Conservation (phyloP, 2,329 filamentous ascomycete species). For the Colletotrichum sp. region DNA sequence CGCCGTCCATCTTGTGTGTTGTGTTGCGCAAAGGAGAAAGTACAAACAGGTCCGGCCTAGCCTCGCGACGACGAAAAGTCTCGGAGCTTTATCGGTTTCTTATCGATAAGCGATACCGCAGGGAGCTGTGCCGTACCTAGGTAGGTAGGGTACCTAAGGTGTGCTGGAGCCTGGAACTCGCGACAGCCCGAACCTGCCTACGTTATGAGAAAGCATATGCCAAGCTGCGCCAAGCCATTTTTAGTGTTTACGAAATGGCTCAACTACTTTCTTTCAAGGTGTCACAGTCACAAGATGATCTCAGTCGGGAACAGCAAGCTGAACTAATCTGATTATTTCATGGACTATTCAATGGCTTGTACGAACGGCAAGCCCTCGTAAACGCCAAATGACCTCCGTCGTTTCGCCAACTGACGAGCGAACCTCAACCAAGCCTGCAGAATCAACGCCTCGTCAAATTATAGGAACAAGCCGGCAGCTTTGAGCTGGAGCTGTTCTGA, state of each 20-base stretch:
- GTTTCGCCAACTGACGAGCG: slow-evolving; percentile 10
- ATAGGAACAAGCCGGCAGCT: background rate
- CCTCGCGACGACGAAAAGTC: slow-evolving; percentile 16
- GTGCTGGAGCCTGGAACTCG: background rate
- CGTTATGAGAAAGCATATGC: background rate
- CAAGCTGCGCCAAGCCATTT: background rate
- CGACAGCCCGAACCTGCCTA: background rate
- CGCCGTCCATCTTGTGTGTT: slow-evolving; percentile 21
- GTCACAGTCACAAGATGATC: background rate
- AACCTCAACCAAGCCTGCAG: slow-evolving; percentile 7
- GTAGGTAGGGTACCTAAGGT: background rate
- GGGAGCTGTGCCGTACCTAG: background rate
- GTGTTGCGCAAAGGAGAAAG: slow-evolving; percentile 18
- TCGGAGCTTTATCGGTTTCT: slow-evolving; percentile 20
- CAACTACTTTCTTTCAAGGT: background rate
- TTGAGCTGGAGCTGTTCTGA: background rate
- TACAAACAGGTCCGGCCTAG: background rate
- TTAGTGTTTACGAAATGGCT: background rate
- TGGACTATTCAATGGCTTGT: slow-evolving; percentile 4
- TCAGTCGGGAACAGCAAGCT: background rate
- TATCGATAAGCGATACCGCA: slow-evolving; percentile 18
- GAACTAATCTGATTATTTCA: slow-evolving; percentile 3
- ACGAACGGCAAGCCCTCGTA: slow-evolving; percentile 16
- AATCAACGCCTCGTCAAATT: slow-evolving; percentile 18
- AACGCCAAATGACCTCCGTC: slow-evolving; percentile 12